Conservation (phyloP, 805 yeast species). For the Hanseniaspora nectarophila region DNA sequence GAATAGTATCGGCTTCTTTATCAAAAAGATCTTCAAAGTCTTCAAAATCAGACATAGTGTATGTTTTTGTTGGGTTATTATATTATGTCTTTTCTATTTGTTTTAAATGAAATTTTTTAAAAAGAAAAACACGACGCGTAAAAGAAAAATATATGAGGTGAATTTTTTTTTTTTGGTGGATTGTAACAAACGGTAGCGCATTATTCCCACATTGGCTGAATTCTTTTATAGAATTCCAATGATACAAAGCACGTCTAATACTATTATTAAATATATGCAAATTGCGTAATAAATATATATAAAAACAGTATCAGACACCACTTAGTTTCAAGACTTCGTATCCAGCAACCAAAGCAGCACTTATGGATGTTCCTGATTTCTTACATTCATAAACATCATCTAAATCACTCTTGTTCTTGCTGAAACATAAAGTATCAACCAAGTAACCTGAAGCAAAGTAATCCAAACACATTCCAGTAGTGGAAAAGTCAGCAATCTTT, state of each 20-base stretch:
- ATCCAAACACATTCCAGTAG: conserved; percentile 1
- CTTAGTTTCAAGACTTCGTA: neutral
- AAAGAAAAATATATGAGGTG: no score
- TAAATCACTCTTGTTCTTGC: neutral
- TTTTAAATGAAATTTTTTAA: no score
- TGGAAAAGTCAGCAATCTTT: neutral
- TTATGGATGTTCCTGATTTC: conserved; percentile 6
- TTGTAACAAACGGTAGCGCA: no score
- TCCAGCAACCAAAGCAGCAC: conserved; percentile 4
- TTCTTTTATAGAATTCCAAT: no score
- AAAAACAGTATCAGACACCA: no score
- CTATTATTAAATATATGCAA: neutral
- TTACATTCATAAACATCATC: neutral
- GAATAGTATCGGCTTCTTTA: conserved; percentile 7
- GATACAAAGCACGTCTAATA: no score
- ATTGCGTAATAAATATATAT: no score
- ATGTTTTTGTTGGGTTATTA: no score
- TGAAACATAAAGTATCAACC: conserved; percentile 3
- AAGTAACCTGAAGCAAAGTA: conserved; percentile 4
- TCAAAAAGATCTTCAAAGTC: conserved; percentile 13
- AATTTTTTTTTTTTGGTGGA: no score
- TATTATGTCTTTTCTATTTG: no score
- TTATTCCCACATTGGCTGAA: no score
- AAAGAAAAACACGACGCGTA: neutral
- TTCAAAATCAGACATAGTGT: conserved; percentile 12